Base-by-base conservation (phyloP, 164 flowering plant species). In the Nymphaea thermarum region DNA sequence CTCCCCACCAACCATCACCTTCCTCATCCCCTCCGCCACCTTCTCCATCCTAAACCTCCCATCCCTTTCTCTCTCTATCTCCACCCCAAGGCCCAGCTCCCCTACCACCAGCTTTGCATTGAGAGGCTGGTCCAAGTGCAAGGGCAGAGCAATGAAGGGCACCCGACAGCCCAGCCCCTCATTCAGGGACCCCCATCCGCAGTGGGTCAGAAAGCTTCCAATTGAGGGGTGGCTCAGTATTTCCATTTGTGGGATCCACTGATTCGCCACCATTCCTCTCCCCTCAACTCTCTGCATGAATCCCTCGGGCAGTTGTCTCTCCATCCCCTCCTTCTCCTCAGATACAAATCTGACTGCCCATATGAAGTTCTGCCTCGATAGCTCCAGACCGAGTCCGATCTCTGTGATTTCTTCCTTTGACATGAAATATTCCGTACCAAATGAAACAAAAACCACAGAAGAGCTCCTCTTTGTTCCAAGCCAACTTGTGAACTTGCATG, bases 51-150 rank as follows among this genome's bases (percentile, higher is more conserved):
- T 62, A 41, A 62, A 62, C 7, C 64, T 41, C 3, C 64, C 64
- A 62, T 62, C 64, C 6, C 41, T 62, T 41, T 62, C 64, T 62
- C 64, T 62, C 64, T 62, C 64, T 41, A 62, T 41, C 41, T 62
- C 64, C 64, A 36, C 72, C 71, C 93, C 96, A 10, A 82, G 66
- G 59, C 66, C 77, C 4, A 87, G 77, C 62, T 82, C 65, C 43
- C 78, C 43, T 17, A 17, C 76, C 65, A 79, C 79, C 47, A 83
- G 18, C 62, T 61, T 80, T 5, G 84, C 77, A 72, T 76, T 81
- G 4, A 78, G 2, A 0, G 84, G 84, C 68, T 83, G 82, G 64
- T 83, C 86, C 61, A 78, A 73, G 2, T 81, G 81, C 83, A 77
- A 70, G 0, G 83, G 84, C 72, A 80, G 67, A 5, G 80, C 82